Percentiles rank a stretch among this genome's conserved stretches.
Evolutionary conservation across 129 eudicot genomes (phyloP).

Genomic region (Cynara cardunculus): DNA sequence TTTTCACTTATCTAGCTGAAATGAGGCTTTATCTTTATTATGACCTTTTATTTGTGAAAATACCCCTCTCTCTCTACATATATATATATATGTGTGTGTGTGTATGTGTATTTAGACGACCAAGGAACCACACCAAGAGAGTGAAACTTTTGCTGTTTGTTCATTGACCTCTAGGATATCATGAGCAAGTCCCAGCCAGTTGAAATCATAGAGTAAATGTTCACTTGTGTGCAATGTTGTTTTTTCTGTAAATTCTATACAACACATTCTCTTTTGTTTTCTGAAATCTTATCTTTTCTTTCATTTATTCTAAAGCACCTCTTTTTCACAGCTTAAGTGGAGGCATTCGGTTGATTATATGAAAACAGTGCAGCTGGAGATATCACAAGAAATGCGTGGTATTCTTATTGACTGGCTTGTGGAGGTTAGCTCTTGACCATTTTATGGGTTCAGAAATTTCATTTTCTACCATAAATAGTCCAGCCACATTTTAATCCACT

Average conservation of each 20-base stretch:
- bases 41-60: not conserved
- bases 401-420: constrained; percentile 95
- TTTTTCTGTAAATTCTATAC: not conserved
- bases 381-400: constrained; percentile 73
- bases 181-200: not conserved
- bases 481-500: not conserved
- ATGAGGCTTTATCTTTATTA: not conserved
- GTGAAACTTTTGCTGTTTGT: not conserved
- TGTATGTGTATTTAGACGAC: not conserved
- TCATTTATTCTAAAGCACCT: not conserved
- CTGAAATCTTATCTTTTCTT: constrained; percentile 6
- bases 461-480: constrained; percentile 9
- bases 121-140: not conserved
- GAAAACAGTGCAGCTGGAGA: constrained; percentile 71
- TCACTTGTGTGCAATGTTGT: not conserved
- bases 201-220: not conserved
- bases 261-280: not conserved
- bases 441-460: not conserved
- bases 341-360: constrained; percentile 64
- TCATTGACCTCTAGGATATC: not conserved
- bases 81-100: not conserved
- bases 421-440: constrained; percentile 56
- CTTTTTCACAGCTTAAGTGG: constrained; percentile 54
- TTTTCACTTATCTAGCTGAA: constrained; percentile 1
- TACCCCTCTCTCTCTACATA: not conserved